Base-by-base conservation (phyloP, 1,139 yeast genomes). In the Torulaspora pretoriensis region DNA sequence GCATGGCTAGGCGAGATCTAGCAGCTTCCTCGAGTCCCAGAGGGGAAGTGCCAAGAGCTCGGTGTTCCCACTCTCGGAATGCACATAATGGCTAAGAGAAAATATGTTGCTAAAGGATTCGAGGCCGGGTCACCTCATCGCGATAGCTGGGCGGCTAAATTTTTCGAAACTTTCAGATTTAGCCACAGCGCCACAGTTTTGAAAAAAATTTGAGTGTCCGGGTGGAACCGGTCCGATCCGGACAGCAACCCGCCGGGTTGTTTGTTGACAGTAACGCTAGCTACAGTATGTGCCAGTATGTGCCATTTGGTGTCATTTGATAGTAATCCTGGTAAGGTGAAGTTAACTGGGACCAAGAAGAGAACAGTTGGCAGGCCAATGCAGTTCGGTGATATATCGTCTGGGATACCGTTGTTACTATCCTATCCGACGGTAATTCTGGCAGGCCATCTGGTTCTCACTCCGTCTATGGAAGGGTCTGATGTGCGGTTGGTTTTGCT, bases 361-460 rank as follows among this genome's bases (percentile, higher is more conserved):
- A 19, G 22, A 19, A 6, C 22, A 19, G 22, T 5, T 19, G 7
- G 22, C 12, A 19, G 26, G 31, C 12, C 39, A 12, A 43, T 40
- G 43, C 34, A 27, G 33, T 28, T 27, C 19, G 17, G 25, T 12
- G 46, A 43, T 28, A 30, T 38, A 12, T 43, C 40, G 13, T 61
- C 67, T 14, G 57, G 58, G 19, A 56, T 68, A 3, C 72, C 72
- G 2, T 38, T 68, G 30, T 47, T 67, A 8, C 56, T 68, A 26
- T 66, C 71, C 8, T 67, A 58, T 45, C 71, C 72, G 8, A 67
- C 71, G 0, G 51, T 64, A 9, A 51, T 68, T 8, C 49, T 68
- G 23, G 60, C 70, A 8, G 59, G 64, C 31, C 61, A 55, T 40
- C 50, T 66, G 40, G 59, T 66, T 25, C 48, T 59, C 43, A 51